These are phyloP conservation scores for Trichoderma sp. DNA, from an alignment of 2,329 filamentous ascomycete genomes.

Conservation along the genomic window DNA sequence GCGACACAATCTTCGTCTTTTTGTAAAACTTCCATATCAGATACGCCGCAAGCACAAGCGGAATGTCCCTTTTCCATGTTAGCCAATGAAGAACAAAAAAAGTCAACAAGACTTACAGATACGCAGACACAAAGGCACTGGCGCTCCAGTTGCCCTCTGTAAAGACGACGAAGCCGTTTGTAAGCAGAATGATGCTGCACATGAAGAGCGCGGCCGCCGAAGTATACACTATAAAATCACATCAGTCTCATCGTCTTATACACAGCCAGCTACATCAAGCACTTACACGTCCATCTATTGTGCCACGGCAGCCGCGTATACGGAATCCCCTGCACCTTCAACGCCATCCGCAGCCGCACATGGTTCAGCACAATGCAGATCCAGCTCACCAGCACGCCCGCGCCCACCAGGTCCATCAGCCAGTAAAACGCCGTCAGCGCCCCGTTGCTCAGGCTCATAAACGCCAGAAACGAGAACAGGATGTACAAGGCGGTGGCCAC, in stretches of 20 bases:
- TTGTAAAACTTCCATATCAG: constrained; percentile 68
- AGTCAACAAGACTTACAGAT: constrained; percentile 53
- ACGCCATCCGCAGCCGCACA: constrained; percentile 57
- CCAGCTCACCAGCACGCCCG: constrained; percentile 68
- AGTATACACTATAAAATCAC: constrained; percentile 53
- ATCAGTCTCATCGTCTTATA: constrained; percentile 1
- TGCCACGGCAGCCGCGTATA: constrained; percentile 60
- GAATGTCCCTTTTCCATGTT: constrained; percentile 56
- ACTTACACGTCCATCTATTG: constrained; percentile 64
- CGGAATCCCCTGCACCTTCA: constrained; percentile 59
- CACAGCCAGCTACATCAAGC: neutral
- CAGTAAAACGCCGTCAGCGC: constrained; percentile 69
- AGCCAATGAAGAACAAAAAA: neutral
- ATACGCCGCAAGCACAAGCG: constrained; percentile 60
- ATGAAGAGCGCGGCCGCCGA: constrained; percentile 64
- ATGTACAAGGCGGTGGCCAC: constrained; percentile 58
- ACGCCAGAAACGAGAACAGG: constrained; percentile 60
- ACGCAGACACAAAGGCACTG: constrained; percentile 62
- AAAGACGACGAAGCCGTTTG: constrained; percentile 69
- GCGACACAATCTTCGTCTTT: constrained; percentile 58
- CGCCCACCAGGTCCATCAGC: constrained; percentile 64
- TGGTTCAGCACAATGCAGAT: constrained; percentile 63
- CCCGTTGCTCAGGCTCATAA: constrained; percentile 59
- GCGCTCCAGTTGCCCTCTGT: constrained; percentile 62
- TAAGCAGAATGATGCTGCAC: constrained; percentile 68